These are phyloP conservation scores for Sporothrix phasma DNA, from an alignment of 2,329 filamentous ascomycete genomes.

Conservation along the genomic window DNA sequence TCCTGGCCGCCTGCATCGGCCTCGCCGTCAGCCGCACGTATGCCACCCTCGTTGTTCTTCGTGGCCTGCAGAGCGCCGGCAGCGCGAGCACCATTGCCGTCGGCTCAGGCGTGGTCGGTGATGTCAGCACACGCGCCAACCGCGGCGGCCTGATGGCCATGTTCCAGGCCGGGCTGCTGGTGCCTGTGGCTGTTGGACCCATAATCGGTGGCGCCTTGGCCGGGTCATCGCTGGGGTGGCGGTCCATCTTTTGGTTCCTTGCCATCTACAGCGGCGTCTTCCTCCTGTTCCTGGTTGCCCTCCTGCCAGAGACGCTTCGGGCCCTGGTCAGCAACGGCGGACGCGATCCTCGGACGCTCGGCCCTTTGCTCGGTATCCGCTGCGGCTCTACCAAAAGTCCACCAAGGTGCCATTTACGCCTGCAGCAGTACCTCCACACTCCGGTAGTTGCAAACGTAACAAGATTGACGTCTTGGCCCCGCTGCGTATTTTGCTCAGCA, in stretches of 20 bases:
- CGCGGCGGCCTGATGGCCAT: slow-evolving; percentile 63
- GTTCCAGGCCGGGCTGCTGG: slow-evolving; percentile 46
- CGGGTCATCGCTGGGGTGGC: slow-evolving; percentile 51
- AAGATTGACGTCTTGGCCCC: slow-evolving; percentile 48
- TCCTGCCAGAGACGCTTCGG: slow-evolving; percentile 49
- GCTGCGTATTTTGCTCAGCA: slow-evolving; percentile 43
- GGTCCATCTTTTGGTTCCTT: slow-evolving; percentile 59
- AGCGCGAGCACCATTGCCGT: slow-evolving; percentile 62
- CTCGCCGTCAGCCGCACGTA: slow-evolving; percentile 50
- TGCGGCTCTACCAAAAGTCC: slow-evolving; percentile 29
- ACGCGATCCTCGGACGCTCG: slow-evolving; percentile 45
- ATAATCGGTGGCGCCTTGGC: slow-evolving; percentile 54
- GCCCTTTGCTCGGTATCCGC: slow-evolving; percentile 44
- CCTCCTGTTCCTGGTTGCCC: slow-evolving; percentile 42
- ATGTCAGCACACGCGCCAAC: slow-evolving; percentile 57
- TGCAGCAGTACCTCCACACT: slow-evolving; percentile 15
- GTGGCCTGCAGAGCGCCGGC: slow-evolving; percentile 53
- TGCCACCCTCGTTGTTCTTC: slow-evolving; percentile 47
- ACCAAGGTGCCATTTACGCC: not conserved
- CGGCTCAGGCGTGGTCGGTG: slow-evolving; percentile 59
- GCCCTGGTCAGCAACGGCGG: slow-evolving; percentile 54
- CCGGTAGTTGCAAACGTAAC: slow-evolving; percentile 30
- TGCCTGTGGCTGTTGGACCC: slow-evolving; percentile 46
- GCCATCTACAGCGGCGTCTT: slow-evolving; percentile 43
- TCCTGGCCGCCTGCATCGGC: slow-evolving; percentile 48